Percentiles rank a stretch among this genome's conserved stretches.
Evolutionary conservation across 2,329 filamentous ascomycete genomes (phyloP).

Genomic region (Paracamarosporium sp.): DNA sequence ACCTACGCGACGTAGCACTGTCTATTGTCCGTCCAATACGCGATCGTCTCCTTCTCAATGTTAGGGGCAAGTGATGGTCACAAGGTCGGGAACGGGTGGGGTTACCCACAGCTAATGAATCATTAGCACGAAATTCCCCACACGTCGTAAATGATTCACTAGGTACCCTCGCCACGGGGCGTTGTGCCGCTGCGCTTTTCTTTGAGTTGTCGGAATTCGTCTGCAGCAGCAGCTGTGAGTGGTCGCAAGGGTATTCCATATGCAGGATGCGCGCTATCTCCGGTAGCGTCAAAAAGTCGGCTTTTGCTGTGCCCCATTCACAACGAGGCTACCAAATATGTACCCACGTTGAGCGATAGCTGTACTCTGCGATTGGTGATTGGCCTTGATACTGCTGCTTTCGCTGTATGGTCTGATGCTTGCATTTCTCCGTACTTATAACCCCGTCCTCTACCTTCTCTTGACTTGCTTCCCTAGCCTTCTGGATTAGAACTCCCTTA

Average conservation of each 20-base stretch:
- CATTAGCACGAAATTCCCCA: conserved; percentile 14
- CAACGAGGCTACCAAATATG: background rate
- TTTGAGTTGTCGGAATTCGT: background rate
- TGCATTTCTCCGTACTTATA: conserved; percentile 2
- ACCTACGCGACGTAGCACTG: background rate
- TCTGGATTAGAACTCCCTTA: background rate
- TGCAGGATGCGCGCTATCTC: background rate
- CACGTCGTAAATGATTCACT: conserved; percentile 16
- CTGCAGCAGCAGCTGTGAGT: background rate
- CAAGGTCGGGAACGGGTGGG: conserved; percentile 3
- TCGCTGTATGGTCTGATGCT: background rate
- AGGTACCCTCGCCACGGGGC: conserved; percentile 4
- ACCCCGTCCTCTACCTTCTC: background rate
- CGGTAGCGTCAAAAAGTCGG: background rate
- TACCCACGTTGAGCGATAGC: background rate
- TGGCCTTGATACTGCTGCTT: background rate
- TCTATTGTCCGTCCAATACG: too few species aligned
- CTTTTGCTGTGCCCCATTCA: background rate
- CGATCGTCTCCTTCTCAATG: background rate
- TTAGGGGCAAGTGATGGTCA: conserved; percentile 7
- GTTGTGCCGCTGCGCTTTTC: background rate
- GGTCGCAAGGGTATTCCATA: background rate
- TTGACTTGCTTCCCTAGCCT: background rate
- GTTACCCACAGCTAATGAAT: conserved; percentile 19
- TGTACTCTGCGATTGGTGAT: background rate